Evolutionary conservation across 495 filamentous ascomycete species (phyloP), one percentile per base, ranked within the genome.

Genomic region (Penicillium steckii): DNA sequence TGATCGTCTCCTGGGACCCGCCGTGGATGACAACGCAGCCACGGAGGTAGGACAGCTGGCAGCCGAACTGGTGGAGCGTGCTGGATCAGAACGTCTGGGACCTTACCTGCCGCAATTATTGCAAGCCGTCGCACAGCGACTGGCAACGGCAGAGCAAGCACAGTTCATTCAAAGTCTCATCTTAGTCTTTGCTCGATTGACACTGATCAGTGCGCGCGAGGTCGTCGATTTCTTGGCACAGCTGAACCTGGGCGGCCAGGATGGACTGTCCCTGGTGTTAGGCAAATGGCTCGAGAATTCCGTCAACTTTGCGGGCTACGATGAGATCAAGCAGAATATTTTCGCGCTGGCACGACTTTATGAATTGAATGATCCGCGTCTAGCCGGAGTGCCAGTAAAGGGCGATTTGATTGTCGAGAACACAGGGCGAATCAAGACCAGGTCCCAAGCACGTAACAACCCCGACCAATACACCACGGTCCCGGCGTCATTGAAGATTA

Each of bases 231-330:
- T 98, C 72, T 75, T 98, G 29, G 85, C 86, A 21, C 85, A 90
- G 50, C 85, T 95, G 43, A 80, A 90, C 55, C 82, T 98, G 50
- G 80, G 81, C 24, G 74, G 74, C 1, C 62, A 75, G 50, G 95
- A 79, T 60, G 94, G 94, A 10, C 75, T 98, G 7, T 81, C 90
- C 46, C 85, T 97, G 2, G 94, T 98, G 12, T 70, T 98, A 54
- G 78, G 83, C 70, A 97, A 97, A 69, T 98, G 94, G 94, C 78
- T 97, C 0, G 93, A 96, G 69, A 94, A 97, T 68, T 96, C 91
- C 3, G 81, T 94, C 70, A 95, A 86, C 66, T 97, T 98, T 69
- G 89, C 90, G 7, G 94, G 94, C 17, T 98, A 97, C 60, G 91
- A 97, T 59, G 92, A 96, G 66, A 97, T 96, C 60, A 78, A 91